Percentiles rank a stretch among this genome's conserved stretches.
Conservation (phyloP, 1,284 basidiomycete species). For the Leccinum pachyderme region DNA sequence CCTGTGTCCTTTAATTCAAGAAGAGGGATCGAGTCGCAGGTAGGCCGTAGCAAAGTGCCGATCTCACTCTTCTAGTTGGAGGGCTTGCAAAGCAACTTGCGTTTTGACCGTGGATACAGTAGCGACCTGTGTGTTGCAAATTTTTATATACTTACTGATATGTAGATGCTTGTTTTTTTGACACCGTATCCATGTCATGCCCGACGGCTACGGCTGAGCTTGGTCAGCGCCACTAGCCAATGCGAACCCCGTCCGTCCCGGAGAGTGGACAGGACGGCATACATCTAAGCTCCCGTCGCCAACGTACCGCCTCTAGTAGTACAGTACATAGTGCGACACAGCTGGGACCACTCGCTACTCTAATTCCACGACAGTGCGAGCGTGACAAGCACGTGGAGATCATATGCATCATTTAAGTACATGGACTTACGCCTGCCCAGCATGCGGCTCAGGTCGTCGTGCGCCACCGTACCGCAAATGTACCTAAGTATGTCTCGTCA, state of each 20-base stretch:
- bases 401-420: not conserved
- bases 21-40: too few species aligned
- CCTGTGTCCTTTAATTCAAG: too few species aligned
- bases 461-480: not conserved
- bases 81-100: not conserved
- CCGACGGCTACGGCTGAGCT: not conserved
- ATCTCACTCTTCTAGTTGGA: too few species aligned
- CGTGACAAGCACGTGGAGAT: not conserved
- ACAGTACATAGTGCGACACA: not conserved
- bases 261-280: not conserved
- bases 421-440: not conserved
- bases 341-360: not conserved
- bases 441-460: not conserved
- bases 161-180: not conserved
- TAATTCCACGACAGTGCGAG: not conserved
- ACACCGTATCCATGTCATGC: not conserved
- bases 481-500: not conserved
- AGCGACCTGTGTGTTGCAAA: not conserved
- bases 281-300: not conserved
- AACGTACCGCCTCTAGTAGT: not conserved
- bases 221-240: not conserved
- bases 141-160: not conserved
- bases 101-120: too few species aligned
- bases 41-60: too few species aligned
- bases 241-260: not conserved